A percentile compares a stretch with the other conserved stretches of the same genome.
These are phyloP conservation scores for Albugo laibachii DNA, from an alignment of 352 stramenopile genomes.

Conservation along the genomic window DNA sequence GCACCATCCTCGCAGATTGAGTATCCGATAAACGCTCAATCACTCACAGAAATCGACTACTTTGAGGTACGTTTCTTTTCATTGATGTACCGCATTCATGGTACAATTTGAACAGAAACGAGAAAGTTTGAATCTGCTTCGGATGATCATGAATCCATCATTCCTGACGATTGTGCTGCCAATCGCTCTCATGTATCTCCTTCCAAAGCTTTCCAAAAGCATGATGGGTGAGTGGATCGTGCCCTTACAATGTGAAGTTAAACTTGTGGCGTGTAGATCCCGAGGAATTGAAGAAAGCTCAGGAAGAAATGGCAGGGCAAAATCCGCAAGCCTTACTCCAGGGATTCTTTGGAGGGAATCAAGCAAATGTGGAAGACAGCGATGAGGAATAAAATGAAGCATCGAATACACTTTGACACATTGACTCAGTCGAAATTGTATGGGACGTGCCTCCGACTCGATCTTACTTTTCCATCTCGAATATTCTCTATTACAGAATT, in stretches of 20 bases:
- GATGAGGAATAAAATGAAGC: slow-evolving; percentile 32
- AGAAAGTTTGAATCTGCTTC: slow-evolving; percentile 62
- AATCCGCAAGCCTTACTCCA: slow-evolving; percentile 45
- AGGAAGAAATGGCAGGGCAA: slow-evolving; percentile 59
- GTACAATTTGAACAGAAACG: slow-evolving; percentile 12
- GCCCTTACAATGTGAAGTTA: background rate
- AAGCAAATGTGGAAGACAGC: slow-evolving; percentile 29
- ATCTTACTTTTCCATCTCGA: too few species aligned
- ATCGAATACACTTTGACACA: too few species aligned
- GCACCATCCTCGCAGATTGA: slow-evolving; percentile 30
- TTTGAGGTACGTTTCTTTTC: slow-evolving; percentile 23
- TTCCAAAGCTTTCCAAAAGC: slow-evolving; percentile 59
- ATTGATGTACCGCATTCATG: background rate
- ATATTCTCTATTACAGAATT: too few species aligned
- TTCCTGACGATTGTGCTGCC: slow-evolving; percentile 64
- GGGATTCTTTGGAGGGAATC: slow-evolving; percentile 47
- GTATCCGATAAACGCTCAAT: slow-evolving; percentile 42
- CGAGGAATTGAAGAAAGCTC: slow-evolving; percentile 73
- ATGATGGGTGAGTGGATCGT: slow-evolving; percentile 34
- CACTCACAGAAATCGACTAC: slow-evolving; percentile 53
- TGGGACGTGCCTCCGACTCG: too few species aligned
- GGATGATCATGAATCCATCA: slow-evolving; percentile 58
- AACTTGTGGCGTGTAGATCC: slow-evolving; percentile 20
- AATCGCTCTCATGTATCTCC: slow-evolving; percentile 53
- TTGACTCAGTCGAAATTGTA: too few species aligned